Conservation (phyloP, 2,329 filamentous ascomycete genomes). For the Ascochyta rabiei region DNA sequence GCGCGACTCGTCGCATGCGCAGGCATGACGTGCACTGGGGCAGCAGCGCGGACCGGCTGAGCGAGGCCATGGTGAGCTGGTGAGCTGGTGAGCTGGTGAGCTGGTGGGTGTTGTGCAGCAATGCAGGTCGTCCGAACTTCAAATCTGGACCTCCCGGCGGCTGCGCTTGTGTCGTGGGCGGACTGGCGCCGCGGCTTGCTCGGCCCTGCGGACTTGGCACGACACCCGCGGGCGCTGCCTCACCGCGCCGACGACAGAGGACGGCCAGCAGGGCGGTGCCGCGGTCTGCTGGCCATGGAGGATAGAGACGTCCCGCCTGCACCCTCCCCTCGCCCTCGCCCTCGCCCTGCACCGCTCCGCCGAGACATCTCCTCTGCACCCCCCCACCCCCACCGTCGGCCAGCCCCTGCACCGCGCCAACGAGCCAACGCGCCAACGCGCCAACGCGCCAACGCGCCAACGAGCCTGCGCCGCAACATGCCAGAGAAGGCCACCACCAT, state of each 20-base stretch:
- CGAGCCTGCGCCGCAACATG: slow-evolving; percentile 59
- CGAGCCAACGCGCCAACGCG: slow-evolving; percentile 31
- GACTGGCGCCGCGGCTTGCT: slow-evolving; percentile 17
- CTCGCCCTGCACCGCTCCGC: slow-evolving; percentile 7
- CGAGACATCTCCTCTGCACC: neutral
- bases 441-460: slow-evolving; percentile 25
- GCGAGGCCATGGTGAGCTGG: slow-evolving; percentile 42
- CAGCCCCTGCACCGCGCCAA: slow-evolving; percentile 19
- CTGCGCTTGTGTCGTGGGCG: slow-evolving; percentile 12
- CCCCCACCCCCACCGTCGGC: slow-evolving; percentile 1
- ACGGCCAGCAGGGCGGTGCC: slow-evolving; percentile 28
- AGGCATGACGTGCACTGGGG: slow-evolving; percentile 50
- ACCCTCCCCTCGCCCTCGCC: slow-evolving; percentile 16
- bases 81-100: too few relatives aligned
- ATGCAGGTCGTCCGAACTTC: slow-evolving; percentile 20
- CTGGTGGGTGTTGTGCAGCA: slow-evolving; percentile 18
- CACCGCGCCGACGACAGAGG: slow-evolving; percentile 36
- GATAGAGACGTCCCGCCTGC: slow-evolving; percentile 29
- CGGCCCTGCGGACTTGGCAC: slow-evolving; percentile 21
- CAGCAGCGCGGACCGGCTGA: slow-evolving; percentile 39
- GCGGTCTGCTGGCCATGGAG: slow-evolving; percentile 32
- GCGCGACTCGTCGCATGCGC: slow-evolving; percentile 42
- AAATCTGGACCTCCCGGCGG: slow-evolving; percentile 38
- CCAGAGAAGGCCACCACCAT: slow-evolving; percentile 82
- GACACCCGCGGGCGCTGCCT: slow-evolving; percentile 19